Conservation (phyloP, 2,329 filamentous ascomycete species). For the Ophiostoma sp. region DNA sequence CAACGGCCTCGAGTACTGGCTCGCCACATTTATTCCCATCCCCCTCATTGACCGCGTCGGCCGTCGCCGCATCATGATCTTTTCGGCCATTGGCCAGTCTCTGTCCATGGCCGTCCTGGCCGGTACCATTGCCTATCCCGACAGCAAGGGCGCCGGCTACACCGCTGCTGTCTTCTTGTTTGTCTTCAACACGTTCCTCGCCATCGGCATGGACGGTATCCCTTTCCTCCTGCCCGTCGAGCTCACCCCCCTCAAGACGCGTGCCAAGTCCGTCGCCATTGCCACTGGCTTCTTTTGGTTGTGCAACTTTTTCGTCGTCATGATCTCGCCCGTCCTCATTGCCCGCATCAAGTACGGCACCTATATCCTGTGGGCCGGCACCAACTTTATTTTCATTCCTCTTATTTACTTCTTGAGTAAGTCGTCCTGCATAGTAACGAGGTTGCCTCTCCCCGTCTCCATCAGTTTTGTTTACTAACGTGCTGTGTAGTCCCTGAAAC, state of each 20-base stretch:
- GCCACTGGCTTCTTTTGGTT: slow-evolving; percentile 20
- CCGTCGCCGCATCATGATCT: slow-evolving; percentile 67
- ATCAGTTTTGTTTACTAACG: too few relatives aligned
- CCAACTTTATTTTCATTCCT: slow-evolving; percentile 49
- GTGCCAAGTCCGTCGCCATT: slow-evolving; percentile 28
- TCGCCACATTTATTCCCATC: slow-evolving; percentile 23
- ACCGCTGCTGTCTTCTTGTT: slow-evolving; percentile 63
- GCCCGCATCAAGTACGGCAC: slow-evolving; percentile 52
- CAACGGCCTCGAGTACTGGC: slow-evolving; percentile 21
- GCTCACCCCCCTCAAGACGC: slow-evolving; percentile 17
- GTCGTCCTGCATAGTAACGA: too few relatives aligned
- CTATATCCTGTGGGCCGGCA: slow-evolving; percentile 53
- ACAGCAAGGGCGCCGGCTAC: slow-evolving; percentile 54
- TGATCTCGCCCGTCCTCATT: slow-evolving; percentile 42
- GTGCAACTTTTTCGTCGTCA: slow-evolving; percentile 36
- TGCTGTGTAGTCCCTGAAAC: neutral
- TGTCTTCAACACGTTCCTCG: slow-evolving; percentile 30
- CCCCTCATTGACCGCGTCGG: slow-evolving; percentile 63
- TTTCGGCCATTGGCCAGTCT: slow-evolving; percentile 67
- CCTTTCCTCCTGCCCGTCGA: slow-evolving; percentile 42
- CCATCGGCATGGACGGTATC: slow-evolving; percentile 39
- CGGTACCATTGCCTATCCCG: slow-evolving; percentile 35
- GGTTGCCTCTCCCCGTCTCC: too few relatives aligned
- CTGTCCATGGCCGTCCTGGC: slow-evolving; percentile 67
- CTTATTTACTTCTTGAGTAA: slow-evolving; percentile 46